Evolutionary conservation across 2,329 filamentous ascomycete species (phyloP).

Genomic region (Paecilomyces formosus): DNA sequence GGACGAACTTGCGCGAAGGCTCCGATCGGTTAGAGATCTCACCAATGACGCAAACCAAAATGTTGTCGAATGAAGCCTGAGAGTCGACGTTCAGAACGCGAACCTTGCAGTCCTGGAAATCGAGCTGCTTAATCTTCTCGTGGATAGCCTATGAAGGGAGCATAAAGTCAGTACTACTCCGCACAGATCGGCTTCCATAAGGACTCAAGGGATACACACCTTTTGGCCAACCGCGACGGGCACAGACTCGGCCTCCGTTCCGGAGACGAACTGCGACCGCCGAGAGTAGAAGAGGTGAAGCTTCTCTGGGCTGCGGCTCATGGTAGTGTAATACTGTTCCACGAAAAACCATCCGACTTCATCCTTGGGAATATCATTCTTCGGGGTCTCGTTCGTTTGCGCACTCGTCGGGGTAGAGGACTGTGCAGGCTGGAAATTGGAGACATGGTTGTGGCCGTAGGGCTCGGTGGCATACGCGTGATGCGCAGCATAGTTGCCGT

Average conservation of each 20-base stretch:
- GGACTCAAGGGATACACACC: constrained; percentile 45
- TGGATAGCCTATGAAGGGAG: constrained; percentile 64
- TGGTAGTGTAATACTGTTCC: constrained; percentile 96
- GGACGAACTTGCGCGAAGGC: constrained; percentile 90
- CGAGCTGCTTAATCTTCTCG: constrained; percentile 85
- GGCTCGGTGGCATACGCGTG: constrained; percentile 29
- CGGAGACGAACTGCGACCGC: constrained; percentile 88
- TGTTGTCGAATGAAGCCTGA: constrained; percentile 84
- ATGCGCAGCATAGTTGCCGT: constrained; percentile 34
- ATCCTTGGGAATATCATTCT: constrained; percentile 61
- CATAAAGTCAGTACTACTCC: constrained; percentile 6
- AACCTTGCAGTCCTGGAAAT: constrained; percentile 97
- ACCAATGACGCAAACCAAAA: constrained; percentile 95
- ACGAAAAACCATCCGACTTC: constrained; percentile 99
- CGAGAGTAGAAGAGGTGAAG: constrained; percentile 96
- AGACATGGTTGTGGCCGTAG: constrained; percentile 26
- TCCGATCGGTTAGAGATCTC: constrained; percentile 92
- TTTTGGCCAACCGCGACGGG: constrained; percentile 79
- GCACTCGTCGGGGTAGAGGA: constrained; percentile 32
- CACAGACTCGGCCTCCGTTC: constrained; percentile 81
- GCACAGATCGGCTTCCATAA: not conserved
- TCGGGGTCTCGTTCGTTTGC: constrained; percentile 28
- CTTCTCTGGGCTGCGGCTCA: constrained; percentile 90
- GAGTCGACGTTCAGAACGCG: constrained; percentile 97
- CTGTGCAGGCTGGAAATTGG: constrained; percentile 33